Base-by-base conservation (phyloP, 116 monocot species). In the Phalaenopsis hybrid region DNA sequence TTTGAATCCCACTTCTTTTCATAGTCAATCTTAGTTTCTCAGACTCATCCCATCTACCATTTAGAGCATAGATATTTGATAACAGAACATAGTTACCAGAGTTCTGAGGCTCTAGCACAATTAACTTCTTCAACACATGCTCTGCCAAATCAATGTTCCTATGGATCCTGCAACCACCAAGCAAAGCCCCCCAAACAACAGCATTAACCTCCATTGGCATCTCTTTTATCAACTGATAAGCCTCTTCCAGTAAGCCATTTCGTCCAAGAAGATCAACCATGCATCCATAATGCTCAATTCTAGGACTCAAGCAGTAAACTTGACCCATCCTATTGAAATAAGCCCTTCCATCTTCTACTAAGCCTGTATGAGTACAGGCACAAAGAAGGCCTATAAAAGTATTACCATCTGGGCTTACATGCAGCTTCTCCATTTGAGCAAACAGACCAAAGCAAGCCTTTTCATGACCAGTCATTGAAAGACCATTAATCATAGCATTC, bases 241-340 rank as follows among this genome's bases (percentile, higher is more conserved):
- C 92, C 51, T 92, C 92, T 8, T 84, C 81, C 48, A 95, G 77
- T 6, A 92, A 85, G 5, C 95, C 95, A 5, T 82, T 86, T 57
- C 94, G 89, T 0, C 90, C 84, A 17, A 92, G 88, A 76, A 94
- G 92, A 79, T 95, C 95, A 23, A 95, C 84, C 88, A 95, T 89
- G 74, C 89, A 89, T 74, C 95, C 95, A 67, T 89, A 95, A 77
- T 95, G 95, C 88, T 95, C 95, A 15, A 95, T 81, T 68, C 88
- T 86, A 33, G 89, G 92, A 59, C 77, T 78, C 31, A 95, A 69
- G 51, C 8, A 46, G 58, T 88, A 89, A 25, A 90, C 79, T 61
- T n/a, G 69, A 73, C 69, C 82, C 89, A 95, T 91, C 25, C 79
- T 78, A 73, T 78, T 15, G 79, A 95, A 95, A 81, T 89, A 88